These are phyloP conservation scores for Cornus controversa DNA, from an alignment of 148 eudicot genomes.

Conservation along the genomic window DNA sequence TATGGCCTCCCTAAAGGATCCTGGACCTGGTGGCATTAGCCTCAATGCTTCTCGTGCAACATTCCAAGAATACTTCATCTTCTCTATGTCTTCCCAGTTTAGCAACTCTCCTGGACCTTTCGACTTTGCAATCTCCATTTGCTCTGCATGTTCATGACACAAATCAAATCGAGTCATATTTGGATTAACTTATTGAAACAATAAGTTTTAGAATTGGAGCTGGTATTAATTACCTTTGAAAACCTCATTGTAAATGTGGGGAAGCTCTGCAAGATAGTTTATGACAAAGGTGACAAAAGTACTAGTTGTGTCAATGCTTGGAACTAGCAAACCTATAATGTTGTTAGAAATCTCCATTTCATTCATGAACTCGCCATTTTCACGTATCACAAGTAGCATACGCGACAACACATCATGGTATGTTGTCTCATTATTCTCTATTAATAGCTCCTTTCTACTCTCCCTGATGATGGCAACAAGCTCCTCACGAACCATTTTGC, in stretches of 20 bases:
- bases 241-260: conserved; percentile 34
- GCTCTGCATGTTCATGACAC: too few species aligned
- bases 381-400: conserved; percentile 30
- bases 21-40: too few species aligned
- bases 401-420: conserved; percentile 24
- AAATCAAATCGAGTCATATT: too few species aligned
- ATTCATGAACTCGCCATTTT: conserved; percentile 28
- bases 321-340: conserved; percentile 34
- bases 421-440: conserved; percentile 17
- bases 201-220: too few species aligned
- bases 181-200: too few species aligned
- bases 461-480: conserved; percentile 21
- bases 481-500: conserved; percentile 21
- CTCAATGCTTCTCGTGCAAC: too few species aligned
- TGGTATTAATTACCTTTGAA: conserved; percentile 32
- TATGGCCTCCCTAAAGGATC: too few species aligned
- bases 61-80: too few species aligned
- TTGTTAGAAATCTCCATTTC: conserved; percentile 27
- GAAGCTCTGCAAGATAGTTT: conserved; percentile 40
- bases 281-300: conserved; percentile 26
- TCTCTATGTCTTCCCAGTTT: too few species aligned
- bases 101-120: too few species aligned
- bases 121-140: too few species aligned
- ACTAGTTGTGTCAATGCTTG: conserved; percentile 34
- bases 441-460: conserved; percentile 26